Conservation (phyloP, 305 asterid genomes). For the Solanum aculeatissimum region DNA sequence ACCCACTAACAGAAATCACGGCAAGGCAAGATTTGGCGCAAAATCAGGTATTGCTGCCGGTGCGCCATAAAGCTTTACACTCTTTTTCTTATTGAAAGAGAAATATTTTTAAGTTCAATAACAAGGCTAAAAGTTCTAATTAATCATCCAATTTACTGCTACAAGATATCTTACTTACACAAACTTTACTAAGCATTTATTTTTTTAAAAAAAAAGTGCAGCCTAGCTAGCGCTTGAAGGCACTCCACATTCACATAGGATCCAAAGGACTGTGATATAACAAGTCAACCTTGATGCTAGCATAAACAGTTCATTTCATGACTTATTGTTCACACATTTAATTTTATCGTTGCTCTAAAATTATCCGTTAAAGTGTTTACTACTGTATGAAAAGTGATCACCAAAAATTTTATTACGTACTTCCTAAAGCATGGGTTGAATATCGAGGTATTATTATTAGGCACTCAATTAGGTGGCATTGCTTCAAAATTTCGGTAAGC, state of each 20-base stretch:
- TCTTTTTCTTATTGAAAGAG: neutral
- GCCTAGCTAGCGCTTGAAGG: neutral
- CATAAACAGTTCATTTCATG: neutral
- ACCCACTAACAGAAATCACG: neutral
- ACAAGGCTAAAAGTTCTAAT: neutral
- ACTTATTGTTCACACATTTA: neutral
- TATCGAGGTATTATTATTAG: neutral
- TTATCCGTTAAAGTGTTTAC: no score
- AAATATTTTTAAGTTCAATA: neutral
- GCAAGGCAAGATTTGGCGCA: neutral
- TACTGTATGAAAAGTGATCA: neutral
- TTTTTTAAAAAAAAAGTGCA: neutral
- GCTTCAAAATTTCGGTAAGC: neutral
- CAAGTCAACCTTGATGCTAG: neutral
- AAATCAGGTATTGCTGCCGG: neutral
- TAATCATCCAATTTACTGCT: neutral
- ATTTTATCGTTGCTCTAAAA: neutral
- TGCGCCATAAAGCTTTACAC: neutral
- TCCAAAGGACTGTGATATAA: neutral
- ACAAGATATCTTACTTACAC: neutral
- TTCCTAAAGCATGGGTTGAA: neutral
- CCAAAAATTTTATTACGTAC: neutral
- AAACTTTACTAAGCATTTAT: no score
- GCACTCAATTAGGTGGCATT: neutral
- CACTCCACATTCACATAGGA: neutral